Evolutionary conservation across 352 stramenopile genomes (phyloP).

Genomic region (Globisporangium solare): DNA sequence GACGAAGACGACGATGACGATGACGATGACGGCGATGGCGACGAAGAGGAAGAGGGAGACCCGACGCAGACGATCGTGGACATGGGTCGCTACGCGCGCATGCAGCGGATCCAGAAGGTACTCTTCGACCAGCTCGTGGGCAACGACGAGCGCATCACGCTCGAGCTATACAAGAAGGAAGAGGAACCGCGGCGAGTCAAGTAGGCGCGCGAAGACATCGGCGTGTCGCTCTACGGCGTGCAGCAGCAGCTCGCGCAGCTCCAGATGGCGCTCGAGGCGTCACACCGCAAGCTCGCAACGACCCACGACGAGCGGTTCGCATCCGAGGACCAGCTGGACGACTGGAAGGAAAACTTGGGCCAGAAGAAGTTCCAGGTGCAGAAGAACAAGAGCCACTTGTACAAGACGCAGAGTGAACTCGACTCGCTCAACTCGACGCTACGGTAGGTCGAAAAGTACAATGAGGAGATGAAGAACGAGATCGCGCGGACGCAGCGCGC

Average conservation of each 20-base stretch:
- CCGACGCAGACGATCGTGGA: slow-evolving; percentile 79
- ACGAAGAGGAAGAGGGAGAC: slow-evolving; percentile 56
- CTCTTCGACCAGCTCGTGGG: slow-evolving; percentile 72
- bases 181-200: slow-evolving; percentile 68
- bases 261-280: slow-evolving; percentile 86
- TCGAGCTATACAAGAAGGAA: slow-evolving; percentile 76
- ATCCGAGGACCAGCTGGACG: slow-evolving; percentile 68
- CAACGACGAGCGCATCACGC: slow-evolving; percentile 64
- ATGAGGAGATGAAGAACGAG: slow-evolving; percentile 93
- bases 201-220: slow-evolving; percentile 80
- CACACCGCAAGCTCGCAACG: slow-evolving; percentile 63
- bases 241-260: slow-evolving; percentile 93
- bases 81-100: slow-evolving; percentile 69
- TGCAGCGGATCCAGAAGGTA: slow-evolving; percentile 85
- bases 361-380: slow-evolving; percentile 66
- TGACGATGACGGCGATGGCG: slow-evolving; percentile 45
- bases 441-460: slow-evolving; percentile 91
- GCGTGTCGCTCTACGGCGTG: slow-evolving; percentile 91
- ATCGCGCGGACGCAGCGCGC: slow-evolving; percentile 89
- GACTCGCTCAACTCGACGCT: slow-evolving; percentile 83
- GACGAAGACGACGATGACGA: slow-evolving; percentile 34
- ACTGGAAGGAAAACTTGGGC: slow-evolving; percentile 53
- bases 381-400: slow-evolving; percentile 53
- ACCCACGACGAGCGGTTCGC: slow-evolving; percentile 64
- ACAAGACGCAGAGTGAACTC: slow-evolving; percentile 86